Base-by-base conservation (phyloP, 2,329 filamentous ascomycete genomes). In the Paraphoma chrysanthemicola region DNA sequence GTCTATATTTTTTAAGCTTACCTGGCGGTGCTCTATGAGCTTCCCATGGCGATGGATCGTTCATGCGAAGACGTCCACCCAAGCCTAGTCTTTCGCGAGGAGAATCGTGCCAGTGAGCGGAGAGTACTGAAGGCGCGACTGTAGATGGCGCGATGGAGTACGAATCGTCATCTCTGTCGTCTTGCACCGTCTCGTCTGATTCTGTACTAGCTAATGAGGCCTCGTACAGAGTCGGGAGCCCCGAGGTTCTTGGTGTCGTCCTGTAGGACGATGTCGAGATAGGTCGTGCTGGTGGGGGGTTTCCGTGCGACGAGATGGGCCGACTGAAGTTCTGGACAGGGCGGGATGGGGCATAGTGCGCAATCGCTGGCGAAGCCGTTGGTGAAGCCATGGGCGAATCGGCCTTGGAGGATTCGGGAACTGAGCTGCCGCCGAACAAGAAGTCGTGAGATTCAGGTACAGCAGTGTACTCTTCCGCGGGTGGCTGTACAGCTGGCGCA, bases 71-170 rank as follows among this genome's bases (percentile, higher is more conserved):
- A 14, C 67, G 66, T 23, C 73, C 68, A 30, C 75, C 75, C 1
- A 78, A 64, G 28, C 75, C 75, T 7, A 77, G 69, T 11, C 75
- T 72, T 57, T 78, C 75, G 23, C 69, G 70, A 23, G 75, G 64
- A 51, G 70, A 71, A 39, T 68, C 68, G 48, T 70, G 71, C 72
- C 73, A 77, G 56, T 73, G 73, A 23, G 67, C 67, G 18, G 73
- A 75, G 48, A 77, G 67, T 18, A 67, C 73, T 12, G 74, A 77
- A 10, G 70, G 73, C 7, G 73, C 70, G 45, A 73, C 63, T 17
- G 72, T 74, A 44, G 53, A 72, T 31, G 55, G 70, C 2, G 71
- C 65, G 28, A 72, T 70, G 0, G 71, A 75, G 29, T 56, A 47
- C 36, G 65, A 48, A 53, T 71, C 66, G 17, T 49, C 49, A 16